These are phyloP conservation scores for Cutaneotrichosporon sp. DNA, from an alignment of 1,284 basidiomycete genomes.

Conservation along the genomic window DNA sequence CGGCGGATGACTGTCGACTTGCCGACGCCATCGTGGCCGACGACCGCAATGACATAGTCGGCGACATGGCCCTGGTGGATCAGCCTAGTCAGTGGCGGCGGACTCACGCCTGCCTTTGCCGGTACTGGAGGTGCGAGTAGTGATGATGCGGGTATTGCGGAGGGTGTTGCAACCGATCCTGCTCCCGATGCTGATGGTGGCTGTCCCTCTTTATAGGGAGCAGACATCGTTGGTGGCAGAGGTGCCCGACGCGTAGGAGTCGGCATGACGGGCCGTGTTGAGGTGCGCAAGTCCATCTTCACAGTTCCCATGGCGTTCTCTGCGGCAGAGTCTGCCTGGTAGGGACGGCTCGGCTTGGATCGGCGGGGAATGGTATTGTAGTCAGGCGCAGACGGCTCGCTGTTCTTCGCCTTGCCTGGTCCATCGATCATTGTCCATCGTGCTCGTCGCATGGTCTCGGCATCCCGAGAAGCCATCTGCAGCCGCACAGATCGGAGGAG, in stretches of 20 bases:
- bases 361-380: neutral
- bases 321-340: neutral
- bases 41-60: slow-evolving; percentile 39
- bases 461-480: slow-evolving; percentile 32
- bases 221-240: neutral
- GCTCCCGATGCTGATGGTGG: too few species aligned
- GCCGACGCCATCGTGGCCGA: slow-evolving; percentile 41
- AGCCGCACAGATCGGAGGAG: slow-evolving; percentile 29
- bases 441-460: slow-evolving; percentile 38
- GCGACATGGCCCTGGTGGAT: neutral
- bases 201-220: too few species aligned
- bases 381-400: neutral
- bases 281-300: neutral
- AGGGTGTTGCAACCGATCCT: too few species aligned
- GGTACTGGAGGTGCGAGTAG: neutral
- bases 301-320: neutral
- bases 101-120: neutral
- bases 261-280: neutral
- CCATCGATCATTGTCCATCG: slow-evolving; percentile 25
- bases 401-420: slow-evolving; percentile 9
- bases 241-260: neutral
- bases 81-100: too few species aligned
- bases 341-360: neutral
- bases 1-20: slow-evolving; percentile 42
- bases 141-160: too few species aligned